Evolutionary conservation across 2,329 filamentous ascomycete genomes (phyloP).

Genomic region (Fusarium sp.): DNA sequence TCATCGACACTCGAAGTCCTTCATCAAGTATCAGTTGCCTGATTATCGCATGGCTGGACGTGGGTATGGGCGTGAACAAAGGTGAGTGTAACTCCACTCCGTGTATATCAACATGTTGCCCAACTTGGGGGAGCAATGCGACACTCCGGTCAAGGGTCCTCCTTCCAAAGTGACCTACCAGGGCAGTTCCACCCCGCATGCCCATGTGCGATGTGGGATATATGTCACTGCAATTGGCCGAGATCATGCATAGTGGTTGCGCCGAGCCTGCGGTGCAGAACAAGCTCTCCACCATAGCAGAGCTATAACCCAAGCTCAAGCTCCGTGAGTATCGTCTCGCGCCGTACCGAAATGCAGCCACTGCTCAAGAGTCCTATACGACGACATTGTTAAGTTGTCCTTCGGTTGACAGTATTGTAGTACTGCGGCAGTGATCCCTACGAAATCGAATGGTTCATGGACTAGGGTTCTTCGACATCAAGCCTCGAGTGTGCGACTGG

Average conservation of each 20-base stretch:
- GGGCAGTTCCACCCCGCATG: constrained; percentile 37
- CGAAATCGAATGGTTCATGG: constrained; percentile 14
- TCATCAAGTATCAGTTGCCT: constrained; percentile 33
- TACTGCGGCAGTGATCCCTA: constrained; percentile 17
- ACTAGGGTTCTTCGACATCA: not conserved
- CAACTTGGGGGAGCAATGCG: constrained; percentile 20
- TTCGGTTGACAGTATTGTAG: constrained; percentile 1
- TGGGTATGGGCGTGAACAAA: constrained; percentile 28
- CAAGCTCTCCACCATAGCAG: constrained; percentile 25
- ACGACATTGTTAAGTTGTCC: not conserved
- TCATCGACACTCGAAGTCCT: constrained; percentile 4
- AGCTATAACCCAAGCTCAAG: constrained; percentile 24
- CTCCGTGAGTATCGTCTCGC: constrained; percentile 17
- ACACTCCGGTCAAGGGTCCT: constrained; percentile 14
- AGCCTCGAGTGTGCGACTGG: constrained; percentile 5
- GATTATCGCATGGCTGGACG: constrained; percentile 37
- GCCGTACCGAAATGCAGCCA: constrained; percentile 30
- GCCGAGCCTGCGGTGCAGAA: constrained; percentile 23
- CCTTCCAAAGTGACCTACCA: constrained; percentile 11
- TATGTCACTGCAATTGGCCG: constrained; percentile 32
- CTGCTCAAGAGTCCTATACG: not conserved
- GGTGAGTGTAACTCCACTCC: constrained; percentile 33
- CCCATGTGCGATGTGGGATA: constrained; percentile 21
- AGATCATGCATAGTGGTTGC: constrained; percentile 15
- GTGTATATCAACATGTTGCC: constrained; percentile 27